Base-by-base conservation (phyloP, 805 yeast species). In the Yarrowia sp. region DNA sequence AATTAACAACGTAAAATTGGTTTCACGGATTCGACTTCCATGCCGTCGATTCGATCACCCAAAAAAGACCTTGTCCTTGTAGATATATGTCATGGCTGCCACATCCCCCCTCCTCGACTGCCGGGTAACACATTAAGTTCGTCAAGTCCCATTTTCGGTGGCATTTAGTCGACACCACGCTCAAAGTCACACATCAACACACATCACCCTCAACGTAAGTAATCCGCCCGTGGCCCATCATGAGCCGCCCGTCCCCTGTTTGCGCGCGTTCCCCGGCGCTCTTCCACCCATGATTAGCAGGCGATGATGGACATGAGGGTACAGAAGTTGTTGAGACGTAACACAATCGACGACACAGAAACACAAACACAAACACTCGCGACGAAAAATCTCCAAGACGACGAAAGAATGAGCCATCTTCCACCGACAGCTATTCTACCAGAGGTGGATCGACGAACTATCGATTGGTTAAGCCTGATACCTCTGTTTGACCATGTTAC, bases 91-190 rank as follows among this genome's bases (percentile, higher is more conserved):
- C 30, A 24, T 24, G 30, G 30, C 30, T 24, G 30, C 34, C 12
- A 24, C 36, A 12, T 14, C 34, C 33, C 34, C 8, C 50, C 34
- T 1, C 17, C 33, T 6, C 3, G 15, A 1, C 42, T 12, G 9
- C 63, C 20, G 63, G 63, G 63, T 55, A 55, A 55, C 63, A 15
- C 15, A 15, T 15, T 40, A 55, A 39, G 63, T 55, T 55, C 63
- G 63, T 55, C 47, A 55, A 24, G 24, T 42, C 63, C 47, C 63
- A 55, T 55, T 55, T 55, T 55, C 63, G 56, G 53, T 52, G 58
- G 58, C 47, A 40, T 8, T 55, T 40, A 24, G 61, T 55, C 63
- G 39, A 12, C 63, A 40, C 47, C 63, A 42, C 46, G 19, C 36
- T 14, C n/a, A 19, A 19, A 10, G 13, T n/a, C 56, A 39, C 63